Percentiles rank a stretch among this genome's conserved stretches.
Conservation (phyloP, 495 filamentous ascomycete species). For the Tuber indicum region DNA sequence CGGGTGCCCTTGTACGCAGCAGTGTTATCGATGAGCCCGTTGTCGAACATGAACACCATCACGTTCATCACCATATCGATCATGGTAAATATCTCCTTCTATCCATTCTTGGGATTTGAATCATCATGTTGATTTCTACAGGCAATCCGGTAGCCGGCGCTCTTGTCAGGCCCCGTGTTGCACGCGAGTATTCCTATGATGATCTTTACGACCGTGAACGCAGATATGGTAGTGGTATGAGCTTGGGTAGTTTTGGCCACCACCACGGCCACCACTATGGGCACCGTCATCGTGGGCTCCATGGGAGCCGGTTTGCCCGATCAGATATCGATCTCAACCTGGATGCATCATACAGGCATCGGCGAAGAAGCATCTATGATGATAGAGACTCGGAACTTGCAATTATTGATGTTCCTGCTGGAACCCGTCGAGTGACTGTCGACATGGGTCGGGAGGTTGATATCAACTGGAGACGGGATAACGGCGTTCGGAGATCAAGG, state of each 20-base stretch:
- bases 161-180: constrained; percentile 23
- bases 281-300: constrained; percentile 33
- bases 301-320: constrained; percentile 45
- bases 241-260: constrained; percentile 46
- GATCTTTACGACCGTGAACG: constrained; percentile 38
- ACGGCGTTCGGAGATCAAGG: constrained; percentile 60
- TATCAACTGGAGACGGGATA: constrained; percentile 68
- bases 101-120: constrained; percentile 13
- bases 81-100: constrained; percentile 55
- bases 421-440: constrained; percentile 67
- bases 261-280: constrained; percentile 52
- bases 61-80: constrained; percentile 69
- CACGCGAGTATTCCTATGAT: constrained; percentile 39
- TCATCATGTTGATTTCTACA: constrained; percentile 27
- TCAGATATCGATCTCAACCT: constrained; percentile 44
- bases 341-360: constrained; percentile 31
- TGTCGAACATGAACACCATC: constrained; percentile 42
- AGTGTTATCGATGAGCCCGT: constrained; percentile 38
- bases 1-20: constrained; percentile 19
- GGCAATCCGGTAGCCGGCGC: constrained; percentile 22
- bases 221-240: constrained; percentile 30
- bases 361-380: constrained; percentile 43
- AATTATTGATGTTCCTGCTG: constrained; percentile 73
- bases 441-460: constrained; percentile 53
- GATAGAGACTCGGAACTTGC: constrained; percentile 62